Evolutionary conservation across 2,329 filamentous ascomycete species (phyloP).

Genomic region (Dactylellina cionopaga): DNA sequence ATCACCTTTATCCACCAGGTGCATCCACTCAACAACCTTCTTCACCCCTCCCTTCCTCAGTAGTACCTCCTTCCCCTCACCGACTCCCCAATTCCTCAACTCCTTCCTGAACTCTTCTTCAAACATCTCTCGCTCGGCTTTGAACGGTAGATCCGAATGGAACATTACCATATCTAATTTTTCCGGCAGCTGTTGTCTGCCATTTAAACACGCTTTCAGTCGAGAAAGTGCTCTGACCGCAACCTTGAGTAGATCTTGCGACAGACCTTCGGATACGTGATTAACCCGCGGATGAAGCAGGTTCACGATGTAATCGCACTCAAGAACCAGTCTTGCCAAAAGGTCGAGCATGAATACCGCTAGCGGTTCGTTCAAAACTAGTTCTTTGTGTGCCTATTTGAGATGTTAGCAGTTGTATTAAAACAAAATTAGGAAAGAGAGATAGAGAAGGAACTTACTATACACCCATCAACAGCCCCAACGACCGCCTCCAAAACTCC

Average conservation of each 20-base stretch:
- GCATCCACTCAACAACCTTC: constrained; percentile 21
- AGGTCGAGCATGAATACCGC: constrained; percentile 17
- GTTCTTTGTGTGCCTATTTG: not conserved
- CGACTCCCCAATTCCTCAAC: constrained; percentile 30
- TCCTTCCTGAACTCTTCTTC: constrained; percentile 17
- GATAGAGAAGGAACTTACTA: not conserved
- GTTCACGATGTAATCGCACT: constrained; percentile 33
- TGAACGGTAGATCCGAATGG: constrained; percentile 19
- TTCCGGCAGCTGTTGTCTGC: not conserved
- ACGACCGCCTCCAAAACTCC: constrained; percentile 25
- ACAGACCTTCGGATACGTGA: constrained; percentile 22
- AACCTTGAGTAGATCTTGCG: constrained; percentile 31
- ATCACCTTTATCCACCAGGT: constrained; percentile 14
- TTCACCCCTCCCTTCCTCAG: constrained; percentile 10
- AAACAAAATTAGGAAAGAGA: not conserved
- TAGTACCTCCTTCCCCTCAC: not conserved
- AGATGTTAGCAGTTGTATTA: not conserved
- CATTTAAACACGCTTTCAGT: constrained; percentile 15
- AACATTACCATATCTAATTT: constrained; percentile 37
- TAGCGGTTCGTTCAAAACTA: constrained; percentile 14
- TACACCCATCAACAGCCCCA: constrained; percentile 12
- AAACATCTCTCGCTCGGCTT: constrained; percentile 16
- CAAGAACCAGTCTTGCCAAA: constrained; percentile 8
- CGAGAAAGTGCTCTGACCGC: constrained; percentile 19
- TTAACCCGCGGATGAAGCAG: constrained; percentile 12